A percentile compares a stretch with the other conserved stretches of the same genome.
phyloP scores from a whole-genome alignment of 2,329 filamentous ascomycete genomes.

The Acrocalymma vagum region DNA sequence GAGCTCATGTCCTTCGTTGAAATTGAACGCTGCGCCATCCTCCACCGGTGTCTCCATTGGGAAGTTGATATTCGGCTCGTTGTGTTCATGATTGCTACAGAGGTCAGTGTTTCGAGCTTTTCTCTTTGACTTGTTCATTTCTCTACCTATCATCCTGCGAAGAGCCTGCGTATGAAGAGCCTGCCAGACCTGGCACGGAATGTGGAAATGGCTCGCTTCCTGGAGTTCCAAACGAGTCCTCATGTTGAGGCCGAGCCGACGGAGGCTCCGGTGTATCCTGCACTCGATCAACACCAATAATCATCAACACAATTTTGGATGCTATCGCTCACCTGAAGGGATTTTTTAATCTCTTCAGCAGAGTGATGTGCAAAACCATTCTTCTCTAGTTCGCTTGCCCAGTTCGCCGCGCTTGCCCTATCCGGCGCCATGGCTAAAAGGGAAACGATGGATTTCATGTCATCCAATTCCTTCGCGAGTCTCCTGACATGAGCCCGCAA shows the following conservation, averaged over 20 bases:
- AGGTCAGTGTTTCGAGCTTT: conserved; percentile 23
- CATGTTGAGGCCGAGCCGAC: conserved; percentile 27
- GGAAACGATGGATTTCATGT: conserved; percentile 48
- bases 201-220: conserved; percentile 34
- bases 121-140: conserved; percentile 7
- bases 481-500: conserved; percentile 47
- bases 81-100: conserved; percentile 38
- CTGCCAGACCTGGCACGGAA: conserved; percentile 28
- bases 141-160: conserved; percentile 43
- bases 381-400: conserved; percentile 47
- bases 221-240: conserved; percentile 35
- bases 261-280: conserved; percentile 34
- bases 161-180: conserved; percentile 43
- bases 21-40: conserved; percentile 26
- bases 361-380: conserved; percentile 49
- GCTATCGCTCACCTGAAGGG: conserved; percentile 42
- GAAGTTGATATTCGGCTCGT: conserved; percentile 37
- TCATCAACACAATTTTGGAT: too few species aligned
- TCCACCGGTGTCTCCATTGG: conserved; percentile 30
- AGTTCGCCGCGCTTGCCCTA: conserved; percentile 42
- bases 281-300: conserved; percentile 20
- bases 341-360: conserved; percentile 45
- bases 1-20: conserved; percentile 25
- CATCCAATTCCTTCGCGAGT: conserved; percentile 48
- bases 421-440: conserved; percentile 45